Percentiles rank a stretch among this genome's conserved stretches.
phyloP scores from a whole-genome alignment of 2,329 filamentous ascomycete genomes.

The Fonsecaea monophora region DNA sequence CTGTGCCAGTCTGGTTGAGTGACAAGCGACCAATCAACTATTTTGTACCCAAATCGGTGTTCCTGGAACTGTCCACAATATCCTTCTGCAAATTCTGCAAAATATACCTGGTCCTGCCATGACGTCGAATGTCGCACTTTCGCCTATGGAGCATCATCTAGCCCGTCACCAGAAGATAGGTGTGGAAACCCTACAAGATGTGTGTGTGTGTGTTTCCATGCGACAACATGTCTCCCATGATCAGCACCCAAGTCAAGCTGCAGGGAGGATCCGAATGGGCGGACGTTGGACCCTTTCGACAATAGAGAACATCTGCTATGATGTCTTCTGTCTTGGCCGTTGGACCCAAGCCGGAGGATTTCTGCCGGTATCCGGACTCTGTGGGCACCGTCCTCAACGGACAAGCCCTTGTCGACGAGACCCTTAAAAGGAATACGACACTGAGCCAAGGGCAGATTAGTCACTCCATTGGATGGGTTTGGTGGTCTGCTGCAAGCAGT shows the following conservation, averaged over 20 bases:
- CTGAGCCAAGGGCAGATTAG: slow-evolving; percentile 5
- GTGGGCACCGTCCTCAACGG: not conserved
- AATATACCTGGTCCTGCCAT: not conserved
- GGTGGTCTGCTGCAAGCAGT: slow-evolving; percentile 1
- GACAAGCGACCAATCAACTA: slow-evolving; percentile 4
- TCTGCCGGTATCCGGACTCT: slow-evolving; percentile 10
- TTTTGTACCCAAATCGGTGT: not conserved
- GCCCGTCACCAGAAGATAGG: not conserved
- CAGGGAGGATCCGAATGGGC: not conserved
- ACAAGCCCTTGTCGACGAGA: not conserved
- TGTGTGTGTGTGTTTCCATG: not conserved
- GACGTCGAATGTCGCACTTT: slow-evolving; percentile 12
- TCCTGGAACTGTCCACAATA: not conserved
- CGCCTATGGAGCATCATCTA: not conserved
- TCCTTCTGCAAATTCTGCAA: not conserved
- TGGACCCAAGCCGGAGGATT: not conserved
- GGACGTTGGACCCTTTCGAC: not conserved
- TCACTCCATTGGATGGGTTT: not conserved
- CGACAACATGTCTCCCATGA: not conserved
- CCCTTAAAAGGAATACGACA: not conserved
- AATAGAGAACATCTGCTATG: not conserved
- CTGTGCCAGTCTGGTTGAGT: slow-evolving; percentile 6
- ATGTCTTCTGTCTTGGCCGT: not conserved
- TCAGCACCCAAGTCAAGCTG: not conserved
- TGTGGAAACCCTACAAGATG: not conserved